These are phyloP conservation scores for Ogataea paradorogensis DNA, from an alignment of 805 yeast species.

Conservation along the genomic window DNA sequence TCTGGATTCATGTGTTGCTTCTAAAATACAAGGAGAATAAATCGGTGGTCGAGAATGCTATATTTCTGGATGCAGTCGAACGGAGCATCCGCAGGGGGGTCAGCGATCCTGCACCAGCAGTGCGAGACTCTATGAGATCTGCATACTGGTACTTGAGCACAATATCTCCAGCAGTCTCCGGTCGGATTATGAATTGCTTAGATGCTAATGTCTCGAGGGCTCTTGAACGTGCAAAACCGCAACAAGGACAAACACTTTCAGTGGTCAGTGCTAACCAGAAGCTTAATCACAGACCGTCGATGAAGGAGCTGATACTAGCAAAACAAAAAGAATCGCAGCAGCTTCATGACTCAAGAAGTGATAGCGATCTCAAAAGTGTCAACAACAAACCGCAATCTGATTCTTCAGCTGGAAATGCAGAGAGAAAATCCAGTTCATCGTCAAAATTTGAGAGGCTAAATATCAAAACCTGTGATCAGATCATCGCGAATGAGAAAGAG, in stretches of 20 bases:
- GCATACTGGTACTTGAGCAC: slow-evolving; percentile 69
- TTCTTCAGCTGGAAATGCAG: slow-evolving; percentile 1
- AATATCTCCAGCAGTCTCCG: slow-evolving; percentile 53
- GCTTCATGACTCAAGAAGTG: not conserved
- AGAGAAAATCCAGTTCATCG: slow-evolving; percentile 4
- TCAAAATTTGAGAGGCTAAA: not conserved
- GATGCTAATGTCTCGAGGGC: slow-evolving; percentile 54
- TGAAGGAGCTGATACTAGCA: slow-evolving; percentile 46
- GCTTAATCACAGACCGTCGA: slow-evolving; percentile 40
- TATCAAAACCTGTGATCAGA: not conserved
- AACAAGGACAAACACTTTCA: slow-evolving; percentile 13
- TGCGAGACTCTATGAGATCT: slow-evolving; percentile 69
- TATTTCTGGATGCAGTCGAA: slow-evolving; percentile 43
- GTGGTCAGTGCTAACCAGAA: slow-evolving; percentile 8
- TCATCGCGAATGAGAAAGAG: slow-evolving; percentile 10
- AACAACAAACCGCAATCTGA: slow-evolving; percentile 2
- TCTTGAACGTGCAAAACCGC: slow-evolving; percentile 53
- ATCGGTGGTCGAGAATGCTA: slow-evolving; percentile 28
- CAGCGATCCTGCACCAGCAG: slow-evolving; percentile 76
- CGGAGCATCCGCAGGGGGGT: slow-evolving; percentile 58
- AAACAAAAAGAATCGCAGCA: slow-evolving; percentile 34
- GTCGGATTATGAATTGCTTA: slow-evolving; percentile 33
- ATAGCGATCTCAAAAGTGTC: not conserved
- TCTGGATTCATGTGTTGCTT: slow-evolving; percentile 65
- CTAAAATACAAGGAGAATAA: slow-evolving; percentile 45